Percentiles rank a stretch among this genome's conserved stretches.
Evolutionary conservation across 1,284 basidiomycete genomes (phyloP).

Genomic region (Ustilago tritici): DNA sequence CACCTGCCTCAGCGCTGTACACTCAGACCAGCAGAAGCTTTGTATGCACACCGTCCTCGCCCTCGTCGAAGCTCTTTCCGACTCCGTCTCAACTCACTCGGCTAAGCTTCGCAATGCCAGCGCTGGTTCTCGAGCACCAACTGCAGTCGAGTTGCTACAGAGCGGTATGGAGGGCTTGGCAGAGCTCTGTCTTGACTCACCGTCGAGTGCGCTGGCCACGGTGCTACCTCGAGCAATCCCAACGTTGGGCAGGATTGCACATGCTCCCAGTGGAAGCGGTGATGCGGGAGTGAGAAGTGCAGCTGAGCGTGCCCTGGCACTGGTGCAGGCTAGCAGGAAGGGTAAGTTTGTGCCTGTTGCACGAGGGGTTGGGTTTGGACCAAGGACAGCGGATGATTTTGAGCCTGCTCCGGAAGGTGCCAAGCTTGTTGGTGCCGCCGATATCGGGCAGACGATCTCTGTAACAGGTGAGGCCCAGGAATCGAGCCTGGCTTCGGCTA

Average conservation of each 20-base stretch:
- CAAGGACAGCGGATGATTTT: constrained; percentile 31
- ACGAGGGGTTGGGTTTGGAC: constrained; percentile 41
- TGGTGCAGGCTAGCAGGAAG: constrained; percentile 30
- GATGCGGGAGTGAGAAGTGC: constrained; percentile 8
- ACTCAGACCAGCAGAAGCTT: constrained; percentile 47
- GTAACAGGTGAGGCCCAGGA: constrained; percentile 12
- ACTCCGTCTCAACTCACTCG: constrained; percentile 27
- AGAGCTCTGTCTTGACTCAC: constrained; percentile 29
- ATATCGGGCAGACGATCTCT: constrained; percentile 20
- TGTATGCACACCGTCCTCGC: constrained; percentile 35
- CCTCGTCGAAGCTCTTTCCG: constrained; percentile 47
- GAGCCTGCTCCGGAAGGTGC: constrained; percentile 37
- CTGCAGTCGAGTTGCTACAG: constrained; percentile 11
- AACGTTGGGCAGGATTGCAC: constrained; percentile 19
- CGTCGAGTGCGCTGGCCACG: constrained; percentile 30
- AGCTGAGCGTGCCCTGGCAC: constrained; percentile 21
- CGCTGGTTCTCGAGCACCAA: constrained; percentile 18
- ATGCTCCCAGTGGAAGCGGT: constrained; percentile 29
- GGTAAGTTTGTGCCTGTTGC: constrained; percentile 46
- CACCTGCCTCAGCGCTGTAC: constrained; percentile 31
- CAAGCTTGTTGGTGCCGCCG: constrained; percentile 23
- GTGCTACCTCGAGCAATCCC: constrained; percentile 36
- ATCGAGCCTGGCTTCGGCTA: constrained; percentile 3
- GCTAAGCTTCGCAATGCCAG: constrained; percentile 13
- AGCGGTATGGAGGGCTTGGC: constrained; percentile 20